Percentiles rank a stretch among this genome's conserved stretches.
Evolutionary conservation across 2,329 filamentous ascomycete species (phyloP).

Genomic region (Talaromyces sp.): DNA sequence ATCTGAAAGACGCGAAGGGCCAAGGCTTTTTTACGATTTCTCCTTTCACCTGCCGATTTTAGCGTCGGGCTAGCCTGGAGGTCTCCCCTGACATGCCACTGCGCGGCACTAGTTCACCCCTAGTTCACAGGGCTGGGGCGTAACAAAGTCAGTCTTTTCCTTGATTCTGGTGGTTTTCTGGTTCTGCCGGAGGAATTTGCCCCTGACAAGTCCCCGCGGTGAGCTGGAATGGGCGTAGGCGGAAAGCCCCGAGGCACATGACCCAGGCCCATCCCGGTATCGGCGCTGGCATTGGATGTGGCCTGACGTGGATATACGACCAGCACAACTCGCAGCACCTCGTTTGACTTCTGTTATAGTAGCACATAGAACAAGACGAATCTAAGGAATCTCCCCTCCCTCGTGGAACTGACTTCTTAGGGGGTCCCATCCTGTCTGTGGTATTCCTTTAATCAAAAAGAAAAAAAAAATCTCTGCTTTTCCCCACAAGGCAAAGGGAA

Average conservation of each 20-base stretch:
- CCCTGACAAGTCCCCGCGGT: constrained; percentile 19
- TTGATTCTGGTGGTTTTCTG: neutral
- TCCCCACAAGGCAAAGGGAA: neutral
- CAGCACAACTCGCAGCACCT: too few species aligned
- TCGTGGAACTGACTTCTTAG: neutral
- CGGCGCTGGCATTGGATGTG: constrained; percentile 13
- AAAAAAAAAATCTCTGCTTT: neutral
- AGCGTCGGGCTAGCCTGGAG: too few species aligned
- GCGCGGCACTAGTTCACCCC: too few species aligned
- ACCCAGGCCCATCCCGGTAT: constrained; percentile 16
- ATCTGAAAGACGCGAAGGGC: neutral
- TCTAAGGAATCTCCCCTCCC: too few species aligned
- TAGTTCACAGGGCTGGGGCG: too few species aligned
- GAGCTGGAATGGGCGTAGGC: constrained; percentile 19
- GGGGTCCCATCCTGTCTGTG: neutral
- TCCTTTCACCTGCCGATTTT: too few species aligned
- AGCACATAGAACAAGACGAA: neutral
- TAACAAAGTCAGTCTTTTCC: neutral
- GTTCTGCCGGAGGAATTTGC: constrained; percentile 5
- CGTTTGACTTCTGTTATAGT: too few species aligned
- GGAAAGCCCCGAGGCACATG: constrained; percentile 7
- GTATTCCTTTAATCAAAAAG: neutral
- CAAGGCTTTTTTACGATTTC: neutral
- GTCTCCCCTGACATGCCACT: constrained; percentile 1
- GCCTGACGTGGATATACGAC: too few species aligned